A percentile compares a stretch with the other conserved stretches of the same genome.
These are phyloP conservation scores for Umbelopsis sp. DNA, from an alignment of 192 early-diverging fungal genomes.

Conservation along the genomic window DNA sequence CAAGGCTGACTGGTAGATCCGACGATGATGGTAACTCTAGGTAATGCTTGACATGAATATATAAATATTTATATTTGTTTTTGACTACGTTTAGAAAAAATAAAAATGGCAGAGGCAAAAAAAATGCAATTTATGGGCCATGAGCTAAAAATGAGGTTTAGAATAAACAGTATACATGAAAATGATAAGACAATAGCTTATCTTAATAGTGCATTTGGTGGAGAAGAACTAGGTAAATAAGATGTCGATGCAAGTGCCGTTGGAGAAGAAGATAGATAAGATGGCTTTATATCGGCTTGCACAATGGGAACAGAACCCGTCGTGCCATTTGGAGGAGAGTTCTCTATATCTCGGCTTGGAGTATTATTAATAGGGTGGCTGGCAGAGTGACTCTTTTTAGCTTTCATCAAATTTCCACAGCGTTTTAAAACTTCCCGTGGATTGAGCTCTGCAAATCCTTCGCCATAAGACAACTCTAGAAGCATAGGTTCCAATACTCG, in stretches of 20 bases:
- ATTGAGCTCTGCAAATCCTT: slow-evolving; percentile 49
- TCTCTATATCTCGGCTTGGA: slow-evolving; percentile 1
- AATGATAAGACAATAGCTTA: slow-evolving; percentile 5
- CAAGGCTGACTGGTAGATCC: not conserved
- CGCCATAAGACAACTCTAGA: slow-evolving; percentile 47
- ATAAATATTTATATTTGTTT: too few relatives aligned
- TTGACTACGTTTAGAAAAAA: too few relatives aligned
- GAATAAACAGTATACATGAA: slow-evolving; percentile 2
- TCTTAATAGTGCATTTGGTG: slow-evolving; percentile 13
- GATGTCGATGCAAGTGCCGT: slow-evolving; percentile 2
- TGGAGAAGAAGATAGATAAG: slow-evolving; percentile 8
- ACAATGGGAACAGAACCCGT: not conserved
- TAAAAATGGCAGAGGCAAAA: not conserved
- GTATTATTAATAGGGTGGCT: not conserved
- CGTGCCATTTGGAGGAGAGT: slow-evolving; percentile 13
- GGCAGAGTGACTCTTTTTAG: slow-evolving; percentile 45
- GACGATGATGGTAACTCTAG: too few relatives aligned
- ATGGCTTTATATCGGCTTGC: slow-evolving; percentile 3
- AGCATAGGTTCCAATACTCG: slow-evolving; percentile 55
- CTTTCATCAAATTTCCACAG: slow-evolving; percentile 53
- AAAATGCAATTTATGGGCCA: not conserved
- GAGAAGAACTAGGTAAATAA: slow-evolving; percentile 1
- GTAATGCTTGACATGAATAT: too few relatives aligned
- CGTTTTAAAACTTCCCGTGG: slow-evolving; percentile 56
- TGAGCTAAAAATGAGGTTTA: not conserved